Evolutionary conservation across 768 basidiomycete genomes (phyloP).

Genomic region (Leccinum imitatum): DNA sequence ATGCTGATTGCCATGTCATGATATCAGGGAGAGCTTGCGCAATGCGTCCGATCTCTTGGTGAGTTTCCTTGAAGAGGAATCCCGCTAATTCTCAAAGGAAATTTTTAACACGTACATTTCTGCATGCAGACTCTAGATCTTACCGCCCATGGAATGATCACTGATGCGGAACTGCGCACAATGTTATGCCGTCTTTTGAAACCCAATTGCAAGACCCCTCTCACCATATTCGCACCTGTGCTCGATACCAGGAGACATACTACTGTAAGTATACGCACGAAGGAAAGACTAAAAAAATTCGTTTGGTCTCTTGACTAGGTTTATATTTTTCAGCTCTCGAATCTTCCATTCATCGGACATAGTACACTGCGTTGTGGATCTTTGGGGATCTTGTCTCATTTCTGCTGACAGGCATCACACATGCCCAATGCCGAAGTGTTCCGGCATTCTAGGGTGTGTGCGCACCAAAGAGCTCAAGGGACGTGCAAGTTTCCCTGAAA

Average conservation of each 20-base stretch:
- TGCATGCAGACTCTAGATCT: not conserved
- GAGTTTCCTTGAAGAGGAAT: not conserved
- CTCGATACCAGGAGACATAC: not conserved
- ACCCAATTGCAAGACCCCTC: not conserved
- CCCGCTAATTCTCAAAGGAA: not conserved
- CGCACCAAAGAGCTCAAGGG: not conserved
- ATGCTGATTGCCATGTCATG: slow-evolving; percentile 4
- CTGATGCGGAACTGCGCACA: too few relatives aligned
- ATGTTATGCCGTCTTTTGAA: not conserved
- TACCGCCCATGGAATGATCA: too few relatives aligned
- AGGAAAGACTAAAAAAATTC: not conserved
- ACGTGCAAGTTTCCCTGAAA: not conserved
- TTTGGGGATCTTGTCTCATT: not conserved
- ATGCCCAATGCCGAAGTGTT: not conserved
- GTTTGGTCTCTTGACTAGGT: too few relatives aligned
- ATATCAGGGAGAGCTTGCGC: not conserved
- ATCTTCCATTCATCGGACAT: not conserved
- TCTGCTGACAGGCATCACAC: not conserved
- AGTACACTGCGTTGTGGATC: not conserved
- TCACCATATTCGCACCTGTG: not conserved
- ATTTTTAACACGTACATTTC: not conserved
- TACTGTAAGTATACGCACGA: not conserved
- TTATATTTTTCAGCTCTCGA: not conserved
- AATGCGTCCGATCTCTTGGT: not conserved
- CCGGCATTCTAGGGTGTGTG: not conserved